Conservation (phyloP, 108 stramenopile genomes). For the Nitzschia sp. region DNA sequence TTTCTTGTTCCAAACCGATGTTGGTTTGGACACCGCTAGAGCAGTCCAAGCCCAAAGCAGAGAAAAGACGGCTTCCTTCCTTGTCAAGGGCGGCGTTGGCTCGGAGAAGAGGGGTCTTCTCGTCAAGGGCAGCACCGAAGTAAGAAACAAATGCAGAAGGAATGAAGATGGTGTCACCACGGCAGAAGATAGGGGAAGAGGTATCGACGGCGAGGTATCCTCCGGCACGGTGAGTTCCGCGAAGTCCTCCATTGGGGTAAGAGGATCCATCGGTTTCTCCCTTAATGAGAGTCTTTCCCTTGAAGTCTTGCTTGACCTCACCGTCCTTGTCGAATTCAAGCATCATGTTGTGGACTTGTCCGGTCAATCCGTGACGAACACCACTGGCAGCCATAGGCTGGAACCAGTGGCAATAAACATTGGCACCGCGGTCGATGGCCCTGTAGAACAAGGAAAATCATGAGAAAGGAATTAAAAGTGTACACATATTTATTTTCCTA, state of each 20-base stretch:
- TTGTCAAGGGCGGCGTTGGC: conserved; percentile 86
- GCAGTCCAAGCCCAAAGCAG: conserved; percentile 71
- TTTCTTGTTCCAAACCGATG: conserved; percentile 96
- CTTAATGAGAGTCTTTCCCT: conserved; percentile 88
- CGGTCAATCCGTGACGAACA: conserved; percentile 89
- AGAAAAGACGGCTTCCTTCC: conserved; percentile 79
- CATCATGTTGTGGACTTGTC: conserved; percentile 95
- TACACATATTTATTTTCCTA: neutral
- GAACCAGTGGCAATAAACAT: conserved; percentile 96
- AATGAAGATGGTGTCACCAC: conserved; percentile 93
- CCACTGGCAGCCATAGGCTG: conserved; percentile 91
- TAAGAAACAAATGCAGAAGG: conserved; percentile 90
- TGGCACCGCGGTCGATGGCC: conserved; percentile 90
- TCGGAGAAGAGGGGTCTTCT: conserved; percentile 94
- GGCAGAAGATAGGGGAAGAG: conserved; percentile 85
- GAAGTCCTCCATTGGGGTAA: conserved; percentile 94
- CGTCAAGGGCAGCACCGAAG: conserved; percentile 93
- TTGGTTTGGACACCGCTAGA: conserved; percentile 70
- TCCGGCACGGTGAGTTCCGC: conserved; percentile 90
- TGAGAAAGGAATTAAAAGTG: neutral
- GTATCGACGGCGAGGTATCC: conserved; percentile 91
- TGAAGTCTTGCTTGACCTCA: conserved; percentile 87
- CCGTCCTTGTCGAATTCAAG: conserved; percentile 78
- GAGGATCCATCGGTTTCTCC: conserved; percentile 95
- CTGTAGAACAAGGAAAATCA: conserved; percentile 31